Percentiles rank a stretch among this genome's conserved stretches.
Conservation (phyloP, 164 flowering plant genomes). For the Stephania cephalantha region DNA sequence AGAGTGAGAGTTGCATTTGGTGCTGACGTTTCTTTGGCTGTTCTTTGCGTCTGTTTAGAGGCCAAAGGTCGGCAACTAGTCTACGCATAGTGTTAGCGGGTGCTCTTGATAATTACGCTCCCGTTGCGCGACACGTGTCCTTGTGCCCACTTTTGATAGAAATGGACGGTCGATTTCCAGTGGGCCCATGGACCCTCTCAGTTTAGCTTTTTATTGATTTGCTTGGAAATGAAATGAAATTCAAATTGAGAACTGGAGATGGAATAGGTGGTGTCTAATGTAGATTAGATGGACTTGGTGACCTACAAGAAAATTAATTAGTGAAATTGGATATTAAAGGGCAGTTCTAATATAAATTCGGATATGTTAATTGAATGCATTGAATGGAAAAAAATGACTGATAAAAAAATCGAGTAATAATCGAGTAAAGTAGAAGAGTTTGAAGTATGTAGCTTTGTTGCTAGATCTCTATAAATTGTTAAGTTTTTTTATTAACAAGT, state of each 20-base stretch:
- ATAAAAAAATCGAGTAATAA: no score
- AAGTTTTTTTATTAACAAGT: no score
- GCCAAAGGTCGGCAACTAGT: conserved; percentile 39
- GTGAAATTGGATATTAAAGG: no score
- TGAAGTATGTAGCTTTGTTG: no score
- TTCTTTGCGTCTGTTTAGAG: conserved; percentile 57
- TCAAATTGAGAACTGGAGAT: background rate
- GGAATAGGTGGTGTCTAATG: background rate
- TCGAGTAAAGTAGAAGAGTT: no score
- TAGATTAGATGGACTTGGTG: no score
- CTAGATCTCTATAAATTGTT: no score
- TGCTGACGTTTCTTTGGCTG: conserved; percentile 70
- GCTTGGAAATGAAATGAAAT: conserved; percentile 10
- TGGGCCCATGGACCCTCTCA: conserved; percentile 6
- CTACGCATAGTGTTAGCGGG: conserved; percentile 22
- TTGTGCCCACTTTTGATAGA: background rate
- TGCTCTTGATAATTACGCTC: conserved; percentile 16
- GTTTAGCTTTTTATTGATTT: background rate
- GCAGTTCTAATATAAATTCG: no score
- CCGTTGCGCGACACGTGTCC: conserved; percentile 19
- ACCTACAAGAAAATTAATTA: no score
- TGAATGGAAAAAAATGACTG: no score
- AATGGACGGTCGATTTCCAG: background rate
- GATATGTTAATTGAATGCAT: no score
- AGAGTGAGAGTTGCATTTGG: conserved; percentile 33